These are phyloP conservation scores for Psidium friedrichsthalianum DNA, from an alignment of 345 rosid species.

Conservation along the genomic window DNA sequence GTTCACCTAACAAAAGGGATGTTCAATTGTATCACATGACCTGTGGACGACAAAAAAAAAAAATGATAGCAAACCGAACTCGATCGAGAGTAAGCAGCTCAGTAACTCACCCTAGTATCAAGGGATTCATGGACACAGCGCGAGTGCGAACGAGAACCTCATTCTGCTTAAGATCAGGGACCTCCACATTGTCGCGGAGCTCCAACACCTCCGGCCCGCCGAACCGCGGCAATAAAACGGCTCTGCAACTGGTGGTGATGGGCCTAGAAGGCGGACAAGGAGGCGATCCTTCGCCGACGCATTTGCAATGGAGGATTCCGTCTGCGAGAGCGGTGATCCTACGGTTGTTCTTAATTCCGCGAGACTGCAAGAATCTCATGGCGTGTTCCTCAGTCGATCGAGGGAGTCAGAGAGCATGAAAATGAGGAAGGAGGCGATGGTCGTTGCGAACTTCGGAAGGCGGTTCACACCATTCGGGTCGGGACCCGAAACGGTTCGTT, in stretches of 20 bases:
- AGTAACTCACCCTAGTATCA: conserved; percentile 64
- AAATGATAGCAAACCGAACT: background rate
- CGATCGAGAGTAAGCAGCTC: background rate
- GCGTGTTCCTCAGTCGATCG: background rate
- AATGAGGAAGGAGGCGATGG: background rate
- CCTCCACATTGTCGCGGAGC: conserved; percentile 58
- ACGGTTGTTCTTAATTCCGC: background rate
- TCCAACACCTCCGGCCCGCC: conserved; percentile 88
- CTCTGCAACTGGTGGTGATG: conserved; percentile 64
- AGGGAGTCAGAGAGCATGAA: background rate
- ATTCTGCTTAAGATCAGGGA: conserved; percentile 64
- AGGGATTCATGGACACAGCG: conserved; percentile 90
- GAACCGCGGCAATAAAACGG: conserved; percentile 73
- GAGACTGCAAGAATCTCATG: conserved; percentile 20
- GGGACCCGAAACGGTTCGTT: background rate
- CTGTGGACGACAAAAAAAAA: background rate
- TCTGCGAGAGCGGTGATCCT: background rate
- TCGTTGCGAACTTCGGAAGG: background rate
- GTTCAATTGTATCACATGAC: background rate
- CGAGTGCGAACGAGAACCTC: conserved; percentile 80
- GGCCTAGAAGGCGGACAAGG: conserved; percentile 9
- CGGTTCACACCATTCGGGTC: background rate
- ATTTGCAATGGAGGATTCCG: background rate
- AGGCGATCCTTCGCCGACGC: background rate
- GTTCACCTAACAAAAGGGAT: background rate